Base-by-base conservation (phyloP, 2,329 filamentous ascomycete genomes). In the Fusarium udum region DNA sequence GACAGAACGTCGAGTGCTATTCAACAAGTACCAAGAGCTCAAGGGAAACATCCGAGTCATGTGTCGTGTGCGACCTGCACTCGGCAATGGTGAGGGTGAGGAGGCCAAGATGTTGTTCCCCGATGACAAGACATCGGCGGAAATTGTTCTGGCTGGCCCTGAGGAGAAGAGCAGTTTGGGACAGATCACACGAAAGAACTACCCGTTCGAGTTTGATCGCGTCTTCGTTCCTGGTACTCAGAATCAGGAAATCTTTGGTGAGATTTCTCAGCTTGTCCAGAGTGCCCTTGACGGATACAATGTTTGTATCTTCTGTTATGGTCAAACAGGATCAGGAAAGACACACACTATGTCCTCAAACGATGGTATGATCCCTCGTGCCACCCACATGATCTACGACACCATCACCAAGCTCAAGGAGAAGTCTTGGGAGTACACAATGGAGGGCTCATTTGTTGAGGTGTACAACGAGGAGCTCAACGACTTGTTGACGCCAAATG, bases 21-120 rank as follows among this genome's bases (percentile, higher is more conserved):
- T 98, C 85, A 98, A 98, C 83, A 96, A 97, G 81, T 95, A 99
- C 52, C 95, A 99, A 81, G 96, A 99, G 79, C 89, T 99, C 67
- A 98, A 97, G 82, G 96, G 96, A 77, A 99, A 99, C 80, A 99
- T 99, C 78, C 92, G 96, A 26, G 96, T 99, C 74, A 99, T 99
- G 90, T 98, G 95, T 79, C 91, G 96, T 80, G 95, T 98, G 34
- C 92, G 97, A 45, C 96, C 96, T 3, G 85, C 92, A 0, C 85
- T 93, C 28, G 86, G 85, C 31, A 76, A 82, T 1, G 82, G 84
- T 2, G 91, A 93, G 64, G 91, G 91, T 12, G 87, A 91, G 31
- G 86, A 90, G 18, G 94, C 95, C 7, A 89, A 90, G 57, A 93
- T 98, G 72, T 87, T 89, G 5, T 97, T 94, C 74, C 95, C 95